Evolutionary conservation across 257 asterid species (phyloP), one percentile per base, ranked within the genome.

Genomic region (Salvia splendens): DNA sequence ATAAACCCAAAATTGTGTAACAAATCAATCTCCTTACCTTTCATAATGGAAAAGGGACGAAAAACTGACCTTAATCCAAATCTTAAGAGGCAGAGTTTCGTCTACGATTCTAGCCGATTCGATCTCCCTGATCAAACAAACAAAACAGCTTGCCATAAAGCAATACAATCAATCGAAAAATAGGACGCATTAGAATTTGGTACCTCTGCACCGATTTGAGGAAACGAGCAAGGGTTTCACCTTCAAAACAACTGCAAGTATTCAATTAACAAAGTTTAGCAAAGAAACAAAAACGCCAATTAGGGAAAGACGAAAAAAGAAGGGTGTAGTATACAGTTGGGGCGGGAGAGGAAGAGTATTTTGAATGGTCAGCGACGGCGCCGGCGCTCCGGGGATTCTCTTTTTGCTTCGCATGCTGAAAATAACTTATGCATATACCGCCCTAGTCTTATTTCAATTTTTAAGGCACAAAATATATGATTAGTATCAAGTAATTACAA

Each of bases 21-120:
- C 1, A n/a, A 11, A 28, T 60, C 52, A 35, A 71, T 46, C 50
- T 28, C 14, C 36, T 47, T 50, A 5, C 11, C 24, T 6, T 35
- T 14, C 6, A 28, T 2, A 35, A 6, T 4, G 28, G 5, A 20
- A 24, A 68, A 49, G 57, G 11, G 16, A 35, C 7, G 8, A n/a
- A 61, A 60, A 41, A 5, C 8, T 32, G 38, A 91, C 96, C 96
- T 92, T 92, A 30, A 83, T 69, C 96, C 95, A 89, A 55, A 89
- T 71, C 71, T 92, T 92, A 8, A 72, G 80, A 38, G 96, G 96
- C 61, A 89, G 74, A 68, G 78, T 20, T 12, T 68, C 46, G 64
- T 81, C 78, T 17, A 33, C 11, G 38, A 69, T 76, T 80, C 82
- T 84, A 0, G 82, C 76, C 0, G 82, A 83, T 69, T 82, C 91